phyloP scores from a whole-genome alignment of 2,329 filamentous ascomycete species.

The Sphaerulina vaccinii region DNA sequence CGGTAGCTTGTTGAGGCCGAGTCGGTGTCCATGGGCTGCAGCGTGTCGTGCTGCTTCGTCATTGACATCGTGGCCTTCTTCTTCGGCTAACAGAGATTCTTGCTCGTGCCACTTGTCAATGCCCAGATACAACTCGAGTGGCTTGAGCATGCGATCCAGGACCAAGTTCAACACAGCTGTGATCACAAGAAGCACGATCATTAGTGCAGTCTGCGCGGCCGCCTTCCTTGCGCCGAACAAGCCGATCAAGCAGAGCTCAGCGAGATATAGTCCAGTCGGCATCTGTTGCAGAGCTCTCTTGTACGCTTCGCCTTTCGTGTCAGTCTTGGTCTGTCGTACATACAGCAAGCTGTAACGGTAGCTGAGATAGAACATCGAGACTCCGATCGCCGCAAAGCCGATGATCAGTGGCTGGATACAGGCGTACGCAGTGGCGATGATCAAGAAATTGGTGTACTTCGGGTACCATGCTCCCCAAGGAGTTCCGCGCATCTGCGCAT shows the following conservation, averaged over 20 bases:
- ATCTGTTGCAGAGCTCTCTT: conserved; percentile 49
- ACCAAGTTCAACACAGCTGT: conserved; percentile 36
- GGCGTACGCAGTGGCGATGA: conserved; percentile 48
- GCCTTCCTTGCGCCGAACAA: conserved; percentile 44
- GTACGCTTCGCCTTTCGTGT: conserved; percentile 50
- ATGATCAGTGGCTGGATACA: conserved; percentile 51
- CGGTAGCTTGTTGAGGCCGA: conserved; percentile 31
- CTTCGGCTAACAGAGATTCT: conserved; percentile 33
- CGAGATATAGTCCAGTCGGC: conserved; percentile 49
- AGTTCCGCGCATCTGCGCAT: conserved; percentile 44
- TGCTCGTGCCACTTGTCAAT: conserved; percentile 34
- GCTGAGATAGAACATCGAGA: conserved; percentile 47
- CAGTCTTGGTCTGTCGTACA: conserved; percentile 47
- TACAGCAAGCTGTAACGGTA: conserved; percentile 53
- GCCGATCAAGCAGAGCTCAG: conserved; percentile 50
- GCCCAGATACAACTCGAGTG: conserved; percentile 37
- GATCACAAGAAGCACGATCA: conserved; percentile 43
- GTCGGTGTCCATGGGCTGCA: conserved; percentile 33
- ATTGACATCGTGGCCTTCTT: conserved; percentile 31
- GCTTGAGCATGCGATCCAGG: conserved; percentile 33
- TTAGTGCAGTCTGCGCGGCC: conserved; percentile 44
- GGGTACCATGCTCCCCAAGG: conserved; percentile 49
- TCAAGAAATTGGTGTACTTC: conserved; percentile 47
- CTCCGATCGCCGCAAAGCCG: conserved; percentile 46
- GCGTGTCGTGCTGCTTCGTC: conserved; percentile 34